Evolutionary conservation across 192 early-diverging fungal genomes (phyloP).

Genomic region (Chytriomyces sp.): DNA sequence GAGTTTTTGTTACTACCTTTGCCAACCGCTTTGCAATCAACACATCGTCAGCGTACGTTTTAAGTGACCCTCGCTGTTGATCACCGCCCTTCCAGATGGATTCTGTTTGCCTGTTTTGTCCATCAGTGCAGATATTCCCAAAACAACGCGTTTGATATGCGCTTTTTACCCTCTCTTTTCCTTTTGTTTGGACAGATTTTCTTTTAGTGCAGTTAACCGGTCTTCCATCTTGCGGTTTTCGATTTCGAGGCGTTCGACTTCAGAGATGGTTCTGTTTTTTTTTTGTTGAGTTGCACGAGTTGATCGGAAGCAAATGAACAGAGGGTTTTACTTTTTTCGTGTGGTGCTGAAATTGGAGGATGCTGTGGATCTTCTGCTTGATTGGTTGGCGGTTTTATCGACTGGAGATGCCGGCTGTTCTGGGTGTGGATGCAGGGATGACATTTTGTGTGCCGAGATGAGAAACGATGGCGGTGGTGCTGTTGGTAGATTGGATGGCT

Average conservation of each 20-base stretch:
- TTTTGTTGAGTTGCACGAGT: not conserved
- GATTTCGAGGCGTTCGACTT: constrained; percentile 23
- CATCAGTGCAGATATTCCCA: not conserved
- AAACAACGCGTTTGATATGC: not conserved
- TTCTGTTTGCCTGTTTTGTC: not conserved
- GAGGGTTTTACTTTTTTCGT: no score
- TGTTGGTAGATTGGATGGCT: no score
- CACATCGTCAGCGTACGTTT: constrained; percentile 29
- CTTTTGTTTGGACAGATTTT: constrained; percentile 10
- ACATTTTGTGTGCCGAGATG: no score
- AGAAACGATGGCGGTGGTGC: no score
- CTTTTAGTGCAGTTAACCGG: constrained; percentile 21
- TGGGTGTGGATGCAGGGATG: no score
- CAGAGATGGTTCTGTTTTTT: not conserved
- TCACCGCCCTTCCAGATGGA: constrained; percentile 35
- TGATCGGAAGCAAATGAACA: no score
- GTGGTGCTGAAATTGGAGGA: no score
- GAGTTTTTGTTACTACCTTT: not conserved
- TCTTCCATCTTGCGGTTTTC: constrained; percentile 37
- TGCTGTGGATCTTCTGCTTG: no score
- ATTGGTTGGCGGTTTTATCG: no score
- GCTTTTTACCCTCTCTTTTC: constrained; percentile 25
- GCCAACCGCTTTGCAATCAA: constrained; percentile 2
- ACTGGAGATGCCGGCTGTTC: no score
- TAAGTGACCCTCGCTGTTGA: constrained; percentile 20